These are phyloP conservation scores for Podospora pseudoanserina DNA, from an alignment of 495 filamentous ascomycete species.

Conservation along the genomic window DNA sequence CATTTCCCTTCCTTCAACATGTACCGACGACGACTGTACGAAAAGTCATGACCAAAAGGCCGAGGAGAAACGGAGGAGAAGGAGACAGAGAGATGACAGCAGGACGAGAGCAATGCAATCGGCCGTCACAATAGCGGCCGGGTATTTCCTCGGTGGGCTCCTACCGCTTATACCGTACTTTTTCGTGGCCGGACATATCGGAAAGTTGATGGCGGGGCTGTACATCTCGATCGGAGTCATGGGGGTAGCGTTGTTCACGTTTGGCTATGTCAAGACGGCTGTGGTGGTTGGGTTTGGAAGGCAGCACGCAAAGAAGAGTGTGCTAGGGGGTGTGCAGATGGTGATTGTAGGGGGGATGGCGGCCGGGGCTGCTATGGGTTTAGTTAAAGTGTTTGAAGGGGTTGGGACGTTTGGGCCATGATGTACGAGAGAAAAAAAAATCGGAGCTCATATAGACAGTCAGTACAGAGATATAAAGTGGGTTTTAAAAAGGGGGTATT, in stretches of 20 bases:
- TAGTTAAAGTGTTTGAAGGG: conserved; percentile 33
- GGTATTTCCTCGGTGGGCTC: conserved; percentile 54
- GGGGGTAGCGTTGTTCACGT: conserved; percentile 46
- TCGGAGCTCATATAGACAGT: neutral
- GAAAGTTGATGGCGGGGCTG: conserved; percentile 38
- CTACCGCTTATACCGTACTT: conserved; percentile 58
- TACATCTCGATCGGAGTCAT: conserved; percentile 50
- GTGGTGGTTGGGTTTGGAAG: conserved; percentile 30
- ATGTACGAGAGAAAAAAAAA: neutral
- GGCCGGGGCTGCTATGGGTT: conserved; percentile 43
- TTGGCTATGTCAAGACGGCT: conserved; percentile 51
- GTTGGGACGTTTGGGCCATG: conserved; percentile 4
- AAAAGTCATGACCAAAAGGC: neutral
- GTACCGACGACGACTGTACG: neutral
- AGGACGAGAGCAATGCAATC: conserved; percentile 17
- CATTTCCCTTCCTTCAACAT: neutral
- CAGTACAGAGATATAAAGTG: neutral
- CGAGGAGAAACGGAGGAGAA: neutral
- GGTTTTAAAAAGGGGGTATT: neutral
- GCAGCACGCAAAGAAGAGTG: conserved; percentile 23
- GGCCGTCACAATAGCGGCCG: conserved; percentile 49
- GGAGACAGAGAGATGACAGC: neutral
- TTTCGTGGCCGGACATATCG: conserved; percentile 21
- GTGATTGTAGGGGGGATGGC: conserved; percentile 40
- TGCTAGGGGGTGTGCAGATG: conserved; percentile 38